Conservation (phyloP, 306 rosid genomes). For the Amphicarpaea edgeworthii region DNA sequence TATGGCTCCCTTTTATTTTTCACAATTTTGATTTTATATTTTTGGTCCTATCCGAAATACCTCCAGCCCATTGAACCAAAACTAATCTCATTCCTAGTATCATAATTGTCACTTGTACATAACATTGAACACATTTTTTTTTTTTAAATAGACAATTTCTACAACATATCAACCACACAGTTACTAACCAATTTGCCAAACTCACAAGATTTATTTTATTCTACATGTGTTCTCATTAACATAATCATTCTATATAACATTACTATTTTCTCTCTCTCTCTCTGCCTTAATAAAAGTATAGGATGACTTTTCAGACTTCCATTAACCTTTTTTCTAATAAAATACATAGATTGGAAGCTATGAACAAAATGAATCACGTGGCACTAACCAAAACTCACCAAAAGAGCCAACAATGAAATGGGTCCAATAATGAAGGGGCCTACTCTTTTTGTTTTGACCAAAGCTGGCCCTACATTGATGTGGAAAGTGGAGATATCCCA, state of each 20-base stretch:
- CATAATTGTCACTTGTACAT: too few relatives aligned
- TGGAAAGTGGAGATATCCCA: slow-evolving; percentile 17
- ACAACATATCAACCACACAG: too few relatives aligned
- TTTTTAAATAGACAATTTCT: too few relatives aligned
- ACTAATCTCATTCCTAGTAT: too few relatives aligned
- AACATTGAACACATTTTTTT: too few relatives aligned
- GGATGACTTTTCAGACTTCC: neutral
- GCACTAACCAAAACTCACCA: neutral
- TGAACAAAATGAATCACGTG: neutral
- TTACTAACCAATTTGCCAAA: too few relatives aligned
- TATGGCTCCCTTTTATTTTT: neutral
- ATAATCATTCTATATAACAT: neutral
- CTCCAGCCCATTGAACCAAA: too few relatives aligned
- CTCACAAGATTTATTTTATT: too few relatives aligned
- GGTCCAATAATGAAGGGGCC: slow-evolving; percentile 4
- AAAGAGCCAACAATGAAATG: neutral
- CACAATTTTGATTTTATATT: neutral
- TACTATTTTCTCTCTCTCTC: neutral
- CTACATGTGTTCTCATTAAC: neutral
- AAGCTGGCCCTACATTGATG: slow-evolving; percentile 17
- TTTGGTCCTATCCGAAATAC: too few relatives aligned
- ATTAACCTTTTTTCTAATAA: neutral
- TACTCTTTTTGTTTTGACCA: neutral
- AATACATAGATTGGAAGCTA: neutral
- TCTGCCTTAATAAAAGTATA: neutral